phyloP scores from a whole-genome alignment of 31 red algal genomes.

The Odonthalia washingtoniensis region DNA sequence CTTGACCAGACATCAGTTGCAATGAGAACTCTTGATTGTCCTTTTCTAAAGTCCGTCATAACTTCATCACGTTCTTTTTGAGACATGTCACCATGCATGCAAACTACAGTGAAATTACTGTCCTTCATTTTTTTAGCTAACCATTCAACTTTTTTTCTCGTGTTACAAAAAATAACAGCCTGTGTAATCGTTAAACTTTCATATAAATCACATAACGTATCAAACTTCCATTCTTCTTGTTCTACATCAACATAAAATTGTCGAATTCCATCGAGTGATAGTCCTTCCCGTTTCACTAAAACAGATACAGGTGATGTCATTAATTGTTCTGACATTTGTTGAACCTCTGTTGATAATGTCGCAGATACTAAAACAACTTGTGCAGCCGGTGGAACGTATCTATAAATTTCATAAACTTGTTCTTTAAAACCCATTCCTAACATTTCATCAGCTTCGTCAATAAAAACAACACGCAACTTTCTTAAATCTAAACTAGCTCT shows the following conservation, averaged over 20 bases:
- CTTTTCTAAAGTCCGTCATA: constrained; percentile 81
- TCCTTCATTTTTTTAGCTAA: constrained; percentile 78
- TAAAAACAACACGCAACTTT: constrained; percentile 53
- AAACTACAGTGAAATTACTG: constrained; percentile 73
- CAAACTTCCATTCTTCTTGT: constrained; percentile 98
- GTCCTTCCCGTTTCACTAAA: constrained; percentile 86
- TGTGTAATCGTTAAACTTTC: constrained; percentile 93
- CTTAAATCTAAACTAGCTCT: constrained; percentile 50
- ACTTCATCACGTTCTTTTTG: constrained; percentile 82
- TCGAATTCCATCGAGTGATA: constrained; percentile 82
- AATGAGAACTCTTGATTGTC: constrained; percentile 77
- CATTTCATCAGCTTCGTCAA: constrained; percentile 99
- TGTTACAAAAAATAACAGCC: constrained; percentile 94
- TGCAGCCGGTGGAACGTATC: constrained; percentile 67
- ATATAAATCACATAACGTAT: constrained; percentile 94
- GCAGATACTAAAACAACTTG: constrained; percentile 94
- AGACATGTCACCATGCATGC: constrained; percentile 87
- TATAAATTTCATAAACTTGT: constrained; percentile 95
- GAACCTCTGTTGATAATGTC: constrained; percentile 84
- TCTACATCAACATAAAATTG: constrained; percentile 96
- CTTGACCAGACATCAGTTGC: constrained; percentile 91
- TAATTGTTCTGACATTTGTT: constrained; percentile 85
- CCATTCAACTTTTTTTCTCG: constrained; percentile 88
- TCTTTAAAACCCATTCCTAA: constrained; percentile 88
- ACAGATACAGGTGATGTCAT: constrained; percentile 93